Evolutionary conservation across 1,139 yeast species (phyloP).

Genomic region (Pichia inconspicua): DNA sequence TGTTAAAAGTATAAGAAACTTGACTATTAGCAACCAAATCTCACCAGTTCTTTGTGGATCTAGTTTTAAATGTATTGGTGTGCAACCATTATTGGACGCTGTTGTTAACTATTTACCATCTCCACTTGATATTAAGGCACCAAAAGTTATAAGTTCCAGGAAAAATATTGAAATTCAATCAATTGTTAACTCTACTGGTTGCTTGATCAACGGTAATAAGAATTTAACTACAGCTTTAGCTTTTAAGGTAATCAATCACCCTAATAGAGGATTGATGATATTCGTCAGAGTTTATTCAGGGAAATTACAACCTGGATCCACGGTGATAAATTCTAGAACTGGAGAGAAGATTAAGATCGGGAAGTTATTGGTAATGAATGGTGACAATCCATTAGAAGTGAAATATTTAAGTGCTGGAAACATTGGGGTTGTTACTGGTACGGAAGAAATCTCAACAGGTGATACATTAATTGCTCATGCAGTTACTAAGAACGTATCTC

Average conservation of each 20-base stretch:
- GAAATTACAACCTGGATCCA: constrained; percentile 50
- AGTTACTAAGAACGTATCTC: constrained; percentile 16
- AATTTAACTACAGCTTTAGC: constrained; percentile 74
- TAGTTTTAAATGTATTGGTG: constrained; percentile 86
- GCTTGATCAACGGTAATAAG: constrained; percentile 47
- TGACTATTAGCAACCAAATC: constrained; percentile 50
- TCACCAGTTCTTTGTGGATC: constrained; percentile 91
- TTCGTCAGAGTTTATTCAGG: constrained; percentile 89
- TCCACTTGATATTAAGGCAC: constrained; percentile 58
- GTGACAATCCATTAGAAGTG: constrained; percentile 74
- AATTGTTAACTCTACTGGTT: constrained; percentile 38
- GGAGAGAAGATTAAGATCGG: constrained; percentile 61
- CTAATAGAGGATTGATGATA: constrained; percentile 74
- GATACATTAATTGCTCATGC: constrained; percentile 56
- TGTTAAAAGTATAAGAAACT: constrained; percentile 49
- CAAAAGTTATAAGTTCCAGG: constrained; percentile 38
- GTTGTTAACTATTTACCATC: constrained; percentile 72
- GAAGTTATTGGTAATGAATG: constrained; percentile 77
- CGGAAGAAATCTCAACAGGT: constrained; percentile 77
- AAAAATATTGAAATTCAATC: constrained; percentile 25
- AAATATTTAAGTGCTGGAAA: constrained; percentile 60
- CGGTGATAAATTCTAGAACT: constrained; percentile 60
- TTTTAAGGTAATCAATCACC: constrained; percentile 84
- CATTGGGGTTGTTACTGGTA: constrained; percentile 81
- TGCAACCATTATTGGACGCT: constrained; percentile 88